phyloP scores from a whole-genome alignment of 1,284 basidiomycete genomes.

The Boletus semigastroideus region DNA sequence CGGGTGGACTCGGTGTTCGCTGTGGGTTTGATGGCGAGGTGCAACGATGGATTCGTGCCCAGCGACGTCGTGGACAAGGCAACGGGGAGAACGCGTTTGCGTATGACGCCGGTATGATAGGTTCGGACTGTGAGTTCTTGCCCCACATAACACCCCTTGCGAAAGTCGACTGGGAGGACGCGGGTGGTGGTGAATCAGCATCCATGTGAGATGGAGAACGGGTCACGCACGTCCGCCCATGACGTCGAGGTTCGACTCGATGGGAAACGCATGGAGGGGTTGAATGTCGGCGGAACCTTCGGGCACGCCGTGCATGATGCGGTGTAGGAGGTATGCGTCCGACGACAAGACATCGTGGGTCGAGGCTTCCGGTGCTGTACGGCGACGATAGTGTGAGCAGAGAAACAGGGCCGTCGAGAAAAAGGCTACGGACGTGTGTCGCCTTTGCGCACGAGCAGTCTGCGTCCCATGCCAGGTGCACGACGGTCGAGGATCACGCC shows the following conservation, averaged over 20 bases:
- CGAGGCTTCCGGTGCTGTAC: slow-evolving; percentile 52
- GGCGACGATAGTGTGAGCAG: slow-evolving; percentile 10
- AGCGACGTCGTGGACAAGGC: slow-evolving; percentile 21
- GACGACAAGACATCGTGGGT: slow-evolving; percentile 52
- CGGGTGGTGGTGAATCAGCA: slow-evolving; percentile 2
- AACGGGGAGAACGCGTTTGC: slow-evolving; percentile 90
- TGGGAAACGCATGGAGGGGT: slow-evolving; percentile 79
- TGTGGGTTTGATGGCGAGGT: slow-evolving; percentile 24
- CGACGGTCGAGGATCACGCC: slow-evolving; percentile 65
- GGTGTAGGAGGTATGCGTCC: slow-evolving; percentile 74
- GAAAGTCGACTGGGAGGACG: slow-evolving; percentile 79
- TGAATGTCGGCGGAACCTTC: slow-evolving; percentile 84
- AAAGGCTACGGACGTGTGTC: slow-evolving; percentile 60
- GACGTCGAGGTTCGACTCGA: slow-evolving; percentile 91
- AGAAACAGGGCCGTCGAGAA: background rate
- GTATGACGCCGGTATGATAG: slow-evolving; percentile 89
- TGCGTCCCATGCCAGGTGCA: slow-evolving; percentile 74
- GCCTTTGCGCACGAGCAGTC: slow-evolving; percentile 69
- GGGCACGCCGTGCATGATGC: slow-evolving; percentile 83
- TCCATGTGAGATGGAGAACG: background rate
- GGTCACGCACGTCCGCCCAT: slow-evolving; percentile 84
- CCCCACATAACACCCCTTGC: slow-evolving; percentile 98
- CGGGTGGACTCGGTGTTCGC: slow-evolving; percentile 7
- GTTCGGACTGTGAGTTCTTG: slow-evolving; percentile 97
- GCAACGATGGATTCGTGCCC: slow-evolving; percentile 1